phyloP scores from a whole-genome alignment of 768 basidiomycete species.

The Termitomyces sp. region DNA sequence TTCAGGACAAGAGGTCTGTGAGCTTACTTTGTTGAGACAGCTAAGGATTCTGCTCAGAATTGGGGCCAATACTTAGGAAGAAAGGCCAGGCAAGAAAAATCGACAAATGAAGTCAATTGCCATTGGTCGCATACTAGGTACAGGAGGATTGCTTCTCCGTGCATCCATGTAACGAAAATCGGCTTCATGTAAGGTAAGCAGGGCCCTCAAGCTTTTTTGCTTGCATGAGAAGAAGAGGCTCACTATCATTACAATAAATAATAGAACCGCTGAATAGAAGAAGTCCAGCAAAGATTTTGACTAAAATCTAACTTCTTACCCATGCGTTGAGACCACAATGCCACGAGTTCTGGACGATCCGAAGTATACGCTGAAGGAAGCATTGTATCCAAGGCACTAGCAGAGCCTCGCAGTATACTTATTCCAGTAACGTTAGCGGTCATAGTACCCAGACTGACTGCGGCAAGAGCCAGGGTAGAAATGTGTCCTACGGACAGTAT shows the following conservation, averaged over 20 bases:
- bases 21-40: too few species aligned
- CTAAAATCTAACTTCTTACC: not conserved
- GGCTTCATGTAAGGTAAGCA: not conserved
- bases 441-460: not conserved
- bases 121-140: too few species aligned
- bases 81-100: too few species aligned
- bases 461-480: not conserved
- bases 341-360: not conserved
- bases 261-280: not conserved
- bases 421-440: not conserved
- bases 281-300: too few species aligned
- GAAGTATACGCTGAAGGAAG: not conserved
- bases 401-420: not conserved
- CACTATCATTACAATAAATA: not conserved
- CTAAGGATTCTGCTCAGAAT: too few species aligned
- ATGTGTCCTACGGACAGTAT: not conserved
- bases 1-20: too few species aligned
- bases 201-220: not conserved
- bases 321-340: not conserved
- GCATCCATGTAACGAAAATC: not conserved
- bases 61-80: too few species aligned
- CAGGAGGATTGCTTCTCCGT: not conserved
- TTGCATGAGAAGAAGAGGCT: not conserved
- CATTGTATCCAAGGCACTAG: not conserved
- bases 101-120: too few species aligned